Conservation (phyloP, 208 protist species). For the Naegleria fowleri region DNA sequence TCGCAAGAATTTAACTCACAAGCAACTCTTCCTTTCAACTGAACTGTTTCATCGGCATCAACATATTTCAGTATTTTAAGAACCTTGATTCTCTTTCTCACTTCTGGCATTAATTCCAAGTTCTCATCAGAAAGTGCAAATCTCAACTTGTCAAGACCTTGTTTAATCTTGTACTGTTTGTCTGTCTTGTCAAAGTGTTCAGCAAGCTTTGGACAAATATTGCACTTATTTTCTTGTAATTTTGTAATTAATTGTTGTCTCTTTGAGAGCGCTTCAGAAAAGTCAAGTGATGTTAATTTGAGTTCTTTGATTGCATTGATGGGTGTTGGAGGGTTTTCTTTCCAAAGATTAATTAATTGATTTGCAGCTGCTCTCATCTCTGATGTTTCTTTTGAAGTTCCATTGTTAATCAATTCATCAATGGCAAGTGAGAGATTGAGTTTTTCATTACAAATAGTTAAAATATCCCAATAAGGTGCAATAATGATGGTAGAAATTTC, state of each 20-base stretch:
- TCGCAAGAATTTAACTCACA: constrained; percentile 33
- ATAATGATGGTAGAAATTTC: neutral
- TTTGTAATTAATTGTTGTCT: neutral
- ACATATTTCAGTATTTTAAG: constrained; percentile 53
- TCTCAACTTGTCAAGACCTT: neutral
- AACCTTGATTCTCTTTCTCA: constrained; percentile 43
- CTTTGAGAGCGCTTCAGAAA: constrained; percentile 40
- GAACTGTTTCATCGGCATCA: constrained; percentile 41
- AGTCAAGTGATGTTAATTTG: constrained; percentile 39
- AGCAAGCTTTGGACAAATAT: neutral
- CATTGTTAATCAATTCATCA: neutral
- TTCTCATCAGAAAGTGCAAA: constrained; percentile 42
- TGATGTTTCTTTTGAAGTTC: neutral
- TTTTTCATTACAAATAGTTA: constrained; percentile 9
- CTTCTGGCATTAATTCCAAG: constrained; percentile 59
- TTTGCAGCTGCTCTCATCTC: constrained; percentile 11
- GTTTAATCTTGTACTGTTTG: neutral
- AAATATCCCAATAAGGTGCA: neutral
- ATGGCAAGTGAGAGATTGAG: neutral
- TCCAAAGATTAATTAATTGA: constrained; percentile 8
- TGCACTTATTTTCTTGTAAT: constrained; percentile 14
- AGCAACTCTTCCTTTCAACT: constrained; percentile 34
- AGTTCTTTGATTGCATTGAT: neutral
- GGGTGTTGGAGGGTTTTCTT: neutral
- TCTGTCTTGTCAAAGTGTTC: constrained; percentile 1